Evolutionary conservation across 352 stramenopile genomes (phyloP), one percentile per base, ranked within the genome.

Genomic region (Globisporangium ultimum): DNA sequence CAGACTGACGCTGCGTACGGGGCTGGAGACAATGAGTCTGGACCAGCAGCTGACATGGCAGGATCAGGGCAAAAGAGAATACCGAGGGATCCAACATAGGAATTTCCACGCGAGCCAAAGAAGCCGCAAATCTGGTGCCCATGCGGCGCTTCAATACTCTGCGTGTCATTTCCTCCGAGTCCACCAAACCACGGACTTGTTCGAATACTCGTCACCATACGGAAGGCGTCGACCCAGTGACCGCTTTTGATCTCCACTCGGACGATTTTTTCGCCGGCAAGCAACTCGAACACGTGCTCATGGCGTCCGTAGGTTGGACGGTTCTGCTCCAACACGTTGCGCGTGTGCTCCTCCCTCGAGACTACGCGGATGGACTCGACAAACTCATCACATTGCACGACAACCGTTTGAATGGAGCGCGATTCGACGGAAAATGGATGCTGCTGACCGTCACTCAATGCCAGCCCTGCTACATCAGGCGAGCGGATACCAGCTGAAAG

Each of bases 141-240:
- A 55, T 42, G 15, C 15, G 71, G 75, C 18, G 63, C 65, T n/a
- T 65, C 66, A 51, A 86, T 60, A 10, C 65, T 38, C 1, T 43
- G 55, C 24, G 57, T 54, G 15, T 73, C 57, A 0, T 34, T 45
- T 1, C 78, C 75, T 32, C 70, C 72, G 7, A 47, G 32, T 18
- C 72, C 73, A 4, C 78, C 78, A 61, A 81, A 84, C 75, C 74
- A 84, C 20, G 74, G 64, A 52, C 73, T 77, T 54, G 54, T 47
- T 9, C 78, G 76, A 10, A 70, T 20, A 28, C 68, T 88, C 11
- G 78, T 85, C 15, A 64, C 60, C 18, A 88, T 72, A 14, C 69
- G 71, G 10, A 88, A 49, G 11, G 71, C 66, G 24, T 88, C 78
- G 24, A 88, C 63, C 74, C 78, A 86, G 48, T 81, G 66, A 6